Evolutionary conservation across 495 filamentous ascomycete species (phyloP).

Genomic region (Penicillium bovifimosum): DNA sequence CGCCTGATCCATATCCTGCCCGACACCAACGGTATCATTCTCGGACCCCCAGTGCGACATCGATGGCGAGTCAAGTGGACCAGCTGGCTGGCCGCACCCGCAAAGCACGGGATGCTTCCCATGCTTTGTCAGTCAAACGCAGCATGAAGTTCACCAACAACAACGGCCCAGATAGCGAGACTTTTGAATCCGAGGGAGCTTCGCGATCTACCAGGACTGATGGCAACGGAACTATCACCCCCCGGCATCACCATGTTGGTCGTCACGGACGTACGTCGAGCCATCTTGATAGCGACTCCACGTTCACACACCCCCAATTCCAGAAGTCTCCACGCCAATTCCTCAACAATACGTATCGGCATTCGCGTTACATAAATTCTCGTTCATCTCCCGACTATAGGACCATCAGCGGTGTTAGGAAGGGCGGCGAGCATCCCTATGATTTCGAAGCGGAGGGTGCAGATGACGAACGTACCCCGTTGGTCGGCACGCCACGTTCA

Average conservation of each 20-base stretch:
- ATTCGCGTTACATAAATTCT: conserved; percentile 29
- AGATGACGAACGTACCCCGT: conserved; percentile 85
- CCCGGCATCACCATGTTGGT: conserved; percentile 69
- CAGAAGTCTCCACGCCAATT: conserved; percentile 59
- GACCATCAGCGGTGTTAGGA: conserved; percentile 44
- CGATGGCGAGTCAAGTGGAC: conserved; percentile 76
- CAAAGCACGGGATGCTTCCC: conserved; percentile 58
- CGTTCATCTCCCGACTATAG: conserved; percentile 35
- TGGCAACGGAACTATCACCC: conserved; percentile 59
- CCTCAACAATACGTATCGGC: conserved; percentile 31
- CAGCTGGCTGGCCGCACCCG: conserved; percentile 59
- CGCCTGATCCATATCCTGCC: conserved; percentile 68
- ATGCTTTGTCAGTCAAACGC: conserved; percentile 70
- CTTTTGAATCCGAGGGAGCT: conserved; percentile 58
- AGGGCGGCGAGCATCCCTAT: conserved; percentile 54
- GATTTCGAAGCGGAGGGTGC: conserved; percentile 71
- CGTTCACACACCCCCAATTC: conserved; percentile 40
- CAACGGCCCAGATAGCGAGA: conserved; percentile 53
- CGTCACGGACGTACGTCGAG: conserved; percentile 60
- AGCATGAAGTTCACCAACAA: conserved; percentile 97
- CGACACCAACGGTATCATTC: conserved; percentile 85
- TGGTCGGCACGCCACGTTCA: conserved; percentile 62
- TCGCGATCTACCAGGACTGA: conserved; percentile 48
- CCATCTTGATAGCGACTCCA: conserved; percentile 71
- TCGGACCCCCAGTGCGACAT: conserved; percentile 89